Base-by-base conservation (phyloP, 306 rosid genomes). In the Dryas alaskensis region DNA sequence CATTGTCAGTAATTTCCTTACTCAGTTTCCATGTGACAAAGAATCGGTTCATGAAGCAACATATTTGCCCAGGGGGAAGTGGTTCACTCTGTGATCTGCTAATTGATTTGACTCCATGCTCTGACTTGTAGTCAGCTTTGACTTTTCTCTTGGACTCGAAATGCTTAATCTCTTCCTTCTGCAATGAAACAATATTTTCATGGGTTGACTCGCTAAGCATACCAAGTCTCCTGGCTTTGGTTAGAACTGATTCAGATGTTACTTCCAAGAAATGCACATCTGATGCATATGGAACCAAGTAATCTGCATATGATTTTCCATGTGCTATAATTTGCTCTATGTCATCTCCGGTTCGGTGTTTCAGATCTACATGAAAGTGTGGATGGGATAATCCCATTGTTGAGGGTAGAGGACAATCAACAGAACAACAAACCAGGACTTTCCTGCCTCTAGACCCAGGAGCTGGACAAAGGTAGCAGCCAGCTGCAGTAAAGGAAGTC, bases 401-500 rank as follows among this genome's bases (percentile, higher is more conserved):
- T 68, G 73, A 83, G 61, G 99, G 97, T 66, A 87, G 75, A 74
- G 88, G 87, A 76, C 79, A 78, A 65, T 86, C 83, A 54, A 88
- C 89, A 7, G 96, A 89, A 83, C 87, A 82, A 70, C 90, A 92
- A 65, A 89, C 93, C 79, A 94, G 60, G 74, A 78, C 82, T 85
- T 86, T 86, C 75, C 83, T 84, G 74, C 97, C 97, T 76, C 47
- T 86, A 52, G 97, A 91, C 71, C 96, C 90, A 5, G 99, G 97
- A 76, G 89, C 90, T 5, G 97, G 99, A 81, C 93, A 89, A 69
- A 94, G 91, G 87, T 89, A 94, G 80, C 99, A 94, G 49, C 96
- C 99, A 54, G 90, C 99, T 6, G 84, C 95, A 14, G 96, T 94
- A 53, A 92, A 76, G 70, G 96, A 94, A 42, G 86, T 92, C 99